phyloP scores from a whole-genome alignment of 2,329 filamentous ascomycete species.

The Cladosporium sp. region DNA sequence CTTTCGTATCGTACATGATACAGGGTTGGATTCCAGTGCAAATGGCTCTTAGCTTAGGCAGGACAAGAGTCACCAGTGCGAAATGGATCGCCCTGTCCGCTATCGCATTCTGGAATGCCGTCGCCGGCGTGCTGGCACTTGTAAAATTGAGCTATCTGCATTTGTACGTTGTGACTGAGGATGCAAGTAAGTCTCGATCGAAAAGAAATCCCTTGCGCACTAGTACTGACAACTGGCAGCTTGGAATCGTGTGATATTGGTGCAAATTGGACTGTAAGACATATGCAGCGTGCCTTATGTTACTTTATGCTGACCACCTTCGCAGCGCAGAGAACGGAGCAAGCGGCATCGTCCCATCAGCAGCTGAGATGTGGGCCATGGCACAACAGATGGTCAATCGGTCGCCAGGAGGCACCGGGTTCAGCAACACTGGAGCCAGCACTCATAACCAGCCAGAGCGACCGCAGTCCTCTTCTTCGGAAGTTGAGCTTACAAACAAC shows the following conservation, averaged over 20 bases:
- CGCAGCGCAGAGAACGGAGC: constrained; percentile 2
- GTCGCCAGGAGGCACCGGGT: not conserved
- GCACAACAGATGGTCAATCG: not conserved
- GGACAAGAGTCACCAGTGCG: not conserved
- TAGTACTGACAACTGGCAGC: no score
- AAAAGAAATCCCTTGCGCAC: no score
- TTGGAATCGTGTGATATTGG: not conserved
- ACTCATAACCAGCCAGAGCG: not conserved
- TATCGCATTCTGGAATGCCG: not conserved
- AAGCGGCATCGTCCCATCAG: constrained; percentile 3
- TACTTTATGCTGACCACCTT: not conserved
- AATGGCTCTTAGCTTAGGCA: not conserved
- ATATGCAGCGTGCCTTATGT: no score
- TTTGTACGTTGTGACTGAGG: not conserved
- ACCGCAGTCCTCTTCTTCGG: not conserved
- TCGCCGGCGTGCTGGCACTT: not conserved
- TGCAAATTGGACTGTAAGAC: not conserved
- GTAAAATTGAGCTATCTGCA: not conserved
- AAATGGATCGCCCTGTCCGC: not conserved
- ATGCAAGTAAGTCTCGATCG: not conserved
- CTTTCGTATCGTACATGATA: not conserved
- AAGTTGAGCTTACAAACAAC: not conserved
- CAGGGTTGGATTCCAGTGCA: not conserved
- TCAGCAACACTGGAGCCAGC: not conserved
- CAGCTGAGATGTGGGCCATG: constrained; percentile 4